These are phyloP conservation scores for Cymbopogon flexuosus DNA, from an alignment of 202 grass and related monocot genomes.

Conservation along the genomic window DNA sequence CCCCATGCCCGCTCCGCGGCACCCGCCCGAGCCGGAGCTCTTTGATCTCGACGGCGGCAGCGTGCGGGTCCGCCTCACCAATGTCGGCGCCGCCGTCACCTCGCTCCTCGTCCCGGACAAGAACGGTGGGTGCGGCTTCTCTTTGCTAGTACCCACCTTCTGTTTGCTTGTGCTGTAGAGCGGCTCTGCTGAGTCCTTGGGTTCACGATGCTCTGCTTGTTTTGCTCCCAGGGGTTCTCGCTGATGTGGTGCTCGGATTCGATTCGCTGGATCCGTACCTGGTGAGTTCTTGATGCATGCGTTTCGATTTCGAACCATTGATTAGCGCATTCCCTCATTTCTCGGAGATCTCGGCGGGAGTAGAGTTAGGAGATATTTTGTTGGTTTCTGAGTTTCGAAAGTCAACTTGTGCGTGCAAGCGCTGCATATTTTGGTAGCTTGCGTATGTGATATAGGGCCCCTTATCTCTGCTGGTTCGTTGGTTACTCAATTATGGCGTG, in stretches of 20 bases:
- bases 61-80: slow-evolving; percentile 50
- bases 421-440: not conserved
- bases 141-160: not conserved
- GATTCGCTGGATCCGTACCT: slow-evolving; percentile 62
- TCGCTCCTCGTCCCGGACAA: slow-evolving; percentile 59
- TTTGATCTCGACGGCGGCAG: slow-evolving; percentile 50
- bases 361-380: slow-evolving; percentile 9
- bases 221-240: slow-evolving; percentile 39
- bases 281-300: slow-evolving; percentile 30
- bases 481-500: not conserved
- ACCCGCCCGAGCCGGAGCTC: slow-evolving; percentile 26
- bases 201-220: not conserved
- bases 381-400: slow-evolving; percentile 10
- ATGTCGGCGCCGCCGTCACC: slow-evolving; percentile 56
- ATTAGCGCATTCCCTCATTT: not conserved
- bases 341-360: slow-evolving; percentile 19
- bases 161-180: not conserved
- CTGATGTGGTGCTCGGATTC: slow-evolving; percentile 81
- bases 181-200: not conserved
- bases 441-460: not conserved
- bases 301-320: not conserved
- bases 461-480: not conserved
- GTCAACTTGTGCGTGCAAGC: not conserved
- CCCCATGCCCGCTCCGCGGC: not conserved
- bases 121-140: slow-evolving; percentile 25